Evolutionary conservation across 1,139 yeast species (phyloP).

Genomic region (Zhuliangozyma parablackwelliae): DNA sequence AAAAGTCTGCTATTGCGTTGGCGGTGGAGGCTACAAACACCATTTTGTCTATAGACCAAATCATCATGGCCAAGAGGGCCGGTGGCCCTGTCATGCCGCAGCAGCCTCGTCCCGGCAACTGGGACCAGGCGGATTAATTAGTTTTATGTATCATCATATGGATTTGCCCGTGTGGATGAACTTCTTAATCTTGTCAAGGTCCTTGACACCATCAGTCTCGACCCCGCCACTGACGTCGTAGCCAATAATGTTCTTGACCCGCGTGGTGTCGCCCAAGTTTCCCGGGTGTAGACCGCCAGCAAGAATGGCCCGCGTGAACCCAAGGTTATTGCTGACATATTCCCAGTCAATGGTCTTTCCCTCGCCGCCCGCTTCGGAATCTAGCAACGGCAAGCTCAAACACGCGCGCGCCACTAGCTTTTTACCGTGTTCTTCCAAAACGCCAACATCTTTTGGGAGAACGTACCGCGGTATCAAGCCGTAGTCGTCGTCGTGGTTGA

Average conservation of each 20-base stretch:
- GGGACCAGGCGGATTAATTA: slow-evolving; percentile 87
- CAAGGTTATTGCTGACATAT: slow-evolving; percentile 22
- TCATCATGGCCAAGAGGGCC: slow-evolving; percentile 91
- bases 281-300: slow-evolving; percentile 89
- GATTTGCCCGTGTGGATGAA: slow-evolving; percentile 51
- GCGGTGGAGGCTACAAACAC: slow-evolving; percentile 97
- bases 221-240: slow-evolving; percentile 97
- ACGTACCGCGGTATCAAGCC: slow-evolving; percentile 78
- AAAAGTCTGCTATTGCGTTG: slow-evolving; percentile 81
- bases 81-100: slow-evolving; percentile 95
- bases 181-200: slow-evolving; percentile 49
- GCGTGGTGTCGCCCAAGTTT: slow-evolving; percentile 55
- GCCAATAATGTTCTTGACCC: slow-evolving; percentile 58
- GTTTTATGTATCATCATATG: slow-evolving; percentile 1
- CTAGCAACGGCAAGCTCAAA: slow-evolving; percentile 60
- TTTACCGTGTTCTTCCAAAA: slow-evolving; percentile 18
- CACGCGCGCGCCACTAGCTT: slow-evolving; percentile 16
- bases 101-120: slow-evolving; percentile 87
- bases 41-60: slow-evolving; percentile 84
- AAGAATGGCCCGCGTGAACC: slow-evolving; percentile 50
- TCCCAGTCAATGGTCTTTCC: slow-evolving; percentile 77
- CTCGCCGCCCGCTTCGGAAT: slow-evolving; percentile 90
- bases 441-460: slow-evolving; percentile 45
- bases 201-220: slow-evolving; percentile 68
- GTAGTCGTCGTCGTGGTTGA: slow-evolving; percentile 23